These are phyloP conservation scores for Entomortierella parvispora DNA, from an alignment of 192 early-diverging fungal species.

Conservation along the genomic window DNA sequence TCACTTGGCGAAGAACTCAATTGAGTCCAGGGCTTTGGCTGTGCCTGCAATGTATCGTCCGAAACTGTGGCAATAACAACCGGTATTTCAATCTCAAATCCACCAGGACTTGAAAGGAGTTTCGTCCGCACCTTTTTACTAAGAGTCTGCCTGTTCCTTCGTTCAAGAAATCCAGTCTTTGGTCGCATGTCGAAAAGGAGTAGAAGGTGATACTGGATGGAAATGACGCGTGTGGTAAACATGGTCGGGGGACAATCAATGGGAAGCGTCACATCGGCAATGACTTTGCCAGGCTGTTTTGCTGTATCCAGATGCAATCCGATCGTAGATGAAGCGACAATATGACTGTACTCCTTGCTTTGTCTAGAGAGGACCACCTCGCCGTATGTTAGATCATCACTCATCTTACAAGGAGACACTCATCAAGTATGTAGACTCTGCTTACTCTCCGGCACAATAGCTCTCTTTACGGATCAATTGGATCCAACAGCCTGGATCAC, in stretches of 20 bases:
- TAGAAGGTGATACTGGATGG: slow-evolving; percentile 27
- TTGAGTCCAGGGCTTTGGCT: slow-evolving; percentile 3
- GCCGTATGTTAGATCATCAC: neutral
- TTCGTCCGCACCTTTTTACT: slow-evolving; percentile 6
- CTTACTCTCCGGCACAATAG: slow-evolving; percentile 35
- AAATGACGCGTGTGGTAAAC: slow-evolving; percentile 35
- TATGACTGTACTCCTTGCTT: slow-evolving; percentile 24
- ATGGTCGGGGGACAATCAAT: slow-evolving; percentile 24
- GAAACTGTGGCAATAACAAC: slow-evolving; percentile 32
- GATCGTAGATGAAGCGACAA: slow-evolving; percentile 4
- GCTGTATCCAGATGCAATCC: slow-evolving; percentile 4
- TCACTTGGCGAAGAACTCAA: too few species aligned
- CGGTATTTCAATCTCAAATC: slow-evolving; percentile 23
- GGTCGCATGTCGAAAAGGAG: slow-evolving; percentile 33
- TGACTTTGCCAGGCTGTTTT: slow-evolving; percentile 10
- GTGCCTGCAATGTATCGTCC: neutral
- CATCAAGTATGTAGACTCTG: neutral
- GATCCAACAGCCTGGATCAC: slow-evolving; percentile 41
- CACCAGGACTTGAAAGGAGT: slow-evolving; percentile 22
- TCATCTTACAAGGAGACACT: neutral
- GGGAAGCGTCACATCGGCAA: slow-evolving; percentile 20
- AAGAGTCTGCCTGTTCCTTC: slow-evolving; percentile 1
- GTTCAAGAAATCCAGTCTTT: slow-evolving; percentile 21
- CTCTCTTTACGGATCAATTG: slow-evolving; percentile 35
- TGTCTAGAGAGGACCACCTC: neutral